These are phyloP conservation scores for Sarcodon aspratus DNA, from an alignment of 768 basidiomycete genomes.

Conservation along the genomic window DNA sequence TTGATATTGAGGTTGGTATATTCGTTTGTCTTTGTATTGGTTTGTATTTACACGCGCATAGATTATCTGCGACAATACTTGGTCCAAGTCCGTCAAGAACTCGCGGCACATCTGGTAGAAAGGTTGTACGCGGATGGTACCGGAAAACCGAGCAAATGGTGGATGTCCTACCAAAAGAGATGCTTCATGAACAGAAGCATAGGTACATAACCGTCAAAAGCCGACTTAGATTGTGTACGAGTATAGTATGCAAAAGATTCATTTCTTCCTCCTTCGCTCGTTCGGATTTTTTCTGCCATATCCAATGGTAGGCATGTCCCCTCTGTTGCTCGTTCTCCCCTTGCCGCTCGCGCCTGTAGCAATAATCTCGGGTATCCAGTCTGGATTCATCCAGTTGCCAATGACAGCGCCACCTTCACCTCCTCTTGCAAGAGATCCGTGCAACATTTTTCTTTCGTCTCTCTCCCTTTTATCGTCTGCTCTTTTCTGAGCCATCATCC, in stretches of 20 bases:
- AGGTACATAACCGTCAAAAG: conserved; percentile 34
- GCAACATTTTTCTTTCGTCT: conserved; percentile 68
- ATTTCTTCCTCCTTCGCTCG: conserved; percentile 48
- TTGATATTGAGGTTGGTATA: conserved; percentile 46
- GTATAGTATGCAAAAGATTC: conserved; percentile 1
- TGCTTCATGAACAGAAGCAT: conserved; percentile 91
- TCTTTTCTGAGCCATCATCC: conserved; percentile 68
- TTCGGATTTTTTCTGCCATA: conserved; percentile 88
- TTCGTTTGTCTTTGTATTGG: neutral
- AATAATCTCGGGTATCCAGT: conserved; percentile 83
- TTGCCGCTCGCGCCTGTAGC: conserved; percentile 58
- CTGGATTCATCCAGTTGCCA: conserved; percentile 90
- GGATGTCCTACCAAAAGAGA: conserved; percentile 99
- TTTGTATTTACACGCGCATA: conserved; percentile 16
- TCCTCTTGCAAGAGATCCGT: conserved; percentile 31
- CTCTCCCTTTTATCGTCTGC: conserved; percentile 64
- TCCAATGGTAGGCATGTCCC: conserved; percentile 75
- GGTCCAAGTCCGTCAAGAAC: conserved; percentile 86
- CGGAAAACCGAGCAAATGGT: conserved; percentile 98
- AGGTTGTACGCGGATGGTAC: conserved; percentile 88
- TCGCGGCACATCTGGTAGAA: conserved; percentile 78
- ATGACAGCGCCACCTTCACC: conserved; percentile 39
- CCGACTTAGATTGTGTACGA: conserved; percentile 6
- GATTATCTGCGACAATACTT: conserved; percentile 89
- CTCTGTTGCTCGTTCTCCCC: conserved; percentile 43